A percentile compares a stretch with the other conserved stretches of the same genome.
phyloP scores from a whole-genome alignment of 106 monocot species.

The Dendrobium chrysotoxum region DNA sequence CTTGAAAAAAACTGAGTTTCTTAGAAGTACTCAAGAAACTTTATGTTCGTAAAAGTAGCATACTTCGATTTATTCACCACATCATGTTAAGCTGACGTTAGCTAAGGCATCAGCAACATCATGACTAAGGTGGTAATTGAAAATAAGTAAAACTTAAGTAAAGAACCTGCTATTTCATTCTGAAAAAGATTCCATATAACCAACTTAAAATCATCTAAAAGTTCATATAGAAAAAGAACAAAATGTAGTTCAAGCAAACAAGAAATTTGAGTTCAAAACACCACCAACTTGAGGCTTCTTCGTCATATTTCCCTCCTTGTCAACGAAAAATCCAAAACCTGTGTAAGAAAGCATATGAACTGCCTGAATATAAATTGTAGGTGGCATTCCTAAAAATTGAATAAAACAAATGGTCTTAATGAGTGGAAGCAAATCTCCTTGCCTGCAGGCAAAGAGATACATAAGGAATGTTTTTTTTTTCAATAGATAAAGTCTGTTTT shows the following conservation, averaged over 20 bases:
- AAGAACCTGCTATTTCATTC: not conserved
- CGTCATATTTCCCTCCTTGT: slow-evolving; percentile 50
- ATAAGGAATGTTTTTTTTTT: not conserved
- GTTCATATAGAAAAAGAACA: not conserved
- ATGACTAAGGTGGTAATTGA: not conserved
- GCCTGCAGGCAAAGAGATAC: not conserved
- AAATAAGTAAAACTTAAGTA: not conserved
- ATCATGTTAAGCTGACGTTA: not conserved
- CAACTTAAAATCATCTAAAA: not conserved
- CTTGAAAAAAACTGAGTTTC: not conserved
- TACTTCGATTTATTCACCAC: not conserved
- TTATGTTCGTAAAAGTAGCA: not conserved
- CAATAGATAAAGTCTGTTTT: not conserved
- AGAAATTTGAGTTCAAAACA: slow-evolving; percentile 2
- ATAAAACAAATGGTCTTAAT: slow-evolving; percentile 1
- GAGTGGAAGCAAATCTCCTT: not conserved
- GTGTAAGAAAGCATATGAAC: slow-evolving; percentile 4
- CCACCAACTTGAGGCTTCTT: slow-evolving; percentile 93
- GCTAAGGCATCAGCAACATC: not conserved
- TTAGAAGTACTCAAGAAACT: not conserved
- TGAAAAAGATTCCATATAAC: not conserved
- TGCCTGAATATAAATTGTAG: not conserved
- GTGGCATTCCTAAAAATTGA: not conserved
- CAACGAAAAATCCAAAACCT: slow-evolving; percentile 96
- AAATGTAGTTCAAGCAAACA: not conserved